phyloP scores from a whole-genome alignment of 805 yeast genomes.

The Komagataella phaffii region DNA sequence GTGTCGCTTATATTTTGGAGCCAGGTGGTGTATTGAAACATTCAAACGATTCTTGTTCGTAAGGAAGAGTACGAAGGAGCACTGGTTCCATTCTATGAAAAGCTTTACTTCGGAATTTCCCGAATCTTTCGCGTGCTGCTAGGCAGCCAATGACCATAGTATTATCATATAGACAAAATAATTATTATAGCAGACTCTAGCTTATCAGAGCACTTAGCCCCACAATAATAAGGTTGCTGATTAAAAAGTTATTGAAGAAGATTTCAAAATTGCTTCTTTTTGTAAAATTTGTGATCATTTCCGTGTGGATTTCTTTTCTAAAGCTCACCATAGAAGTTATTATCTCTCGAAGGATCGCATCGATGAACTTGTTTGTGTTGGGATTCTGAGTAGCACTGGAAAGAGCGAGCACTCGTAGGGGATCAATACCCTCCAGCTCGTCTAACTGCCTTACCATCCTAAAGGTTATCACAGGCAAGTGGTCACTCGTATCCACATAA shows the following conservation, averaged over 20 bases:
- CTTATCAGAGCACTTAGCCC: constrained; percentile 23
- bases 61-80: neutral
- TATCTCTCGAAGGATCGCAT: constrained; percentile 15
- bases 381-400: neutral
- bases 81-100: no score
- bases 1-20: constrained; percentile 37
- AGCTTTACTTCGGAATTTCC: no score
- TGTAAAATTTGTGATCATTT: constrained; percentile 15
- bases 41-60: neutral
- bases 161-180: constrained; percentile 11
- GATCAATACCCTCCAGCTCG: constrained; percentile 25
- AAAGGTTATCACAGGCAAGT: constrained; percentile 22
- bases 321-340: constrained; percentile 14
- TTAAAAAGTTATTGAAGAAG: constrained; percentile 22
- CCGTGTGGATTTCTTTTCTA: constrained; percentile 18
- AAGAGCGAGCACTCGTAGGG: neutral
- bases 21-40: constrained; percentile 27
- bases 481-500: constrained; percentile 12
- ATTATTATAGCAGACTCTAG: constrained; percentile 4
- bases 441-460: constrained; percentile 32
- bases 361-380: constrained; percentile 18
- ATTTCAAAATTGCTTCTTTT: constrained; percentile 19
- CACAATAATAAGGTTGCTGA: constrained; percentile 22
- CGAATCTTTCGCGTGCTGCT: no score
- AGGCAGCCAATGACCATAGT: no score